Evolutionary conservation across 2,329 filamentous ascomycete species (phyloP), one percentile per base, ranked within the genome.

Genomic region (Pestalotiopsis sp.): DNA sequence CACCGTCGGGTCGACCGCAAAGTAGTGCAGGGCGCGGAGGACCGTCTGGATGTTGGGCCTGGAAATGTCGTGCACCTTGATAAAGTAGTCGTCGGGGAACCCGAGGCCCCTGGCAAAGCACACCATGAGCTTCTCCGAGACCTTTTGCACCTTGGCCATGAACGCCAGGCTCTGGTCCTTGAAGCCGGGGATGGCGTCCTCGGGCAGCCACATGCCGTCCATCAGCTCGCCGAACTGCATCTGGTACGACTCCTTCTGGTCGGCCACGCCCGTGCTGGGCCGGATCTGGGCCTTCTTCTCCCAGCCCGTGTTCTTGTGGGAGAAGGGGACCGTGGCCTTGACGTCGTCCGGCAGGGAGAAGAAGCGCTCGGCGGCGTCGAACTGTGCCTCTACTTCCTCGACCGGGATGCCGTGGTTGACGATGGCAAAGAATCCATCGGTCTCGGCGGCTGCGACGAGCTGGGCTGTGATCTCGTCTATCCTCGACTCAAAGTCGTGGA

Each of bases 201-300:
- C 84, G 49, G 77, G 72, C 12, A 89, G 79, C 88, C 89, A 91
- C 69, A 80, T 78, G 59, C 81, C 83, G 13, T 82, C 76, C 83
- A 88, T 86, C 68, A 83, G 83, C 64, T 80, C 79, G n/a, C 88
- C 87, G 70, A 88, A 90, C 73, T 91, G 88, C 76, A 91, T 80
- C 75, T 90, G 88, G 74, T 90, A 89, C 12, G 85, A 88, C 76
- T 91, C 89, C 73, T 90, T 91, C 64, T 82, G 83, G 76, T 91
- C 89, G 1, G 85, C 81, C 1, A 81, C 80, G 12, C 89, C 88
- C 0, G 89, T 91, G 3, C 86, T 89, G 0, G 88, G 88, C 13
- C 88, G 83, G 58, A 90, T 79, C 73, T 90, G 88, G 7, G 84
- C 81, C 70, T 83, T 84, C 75, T 87, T 87, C 79, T 90, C 88